These are phyloP conservation scores for Wallacemonas sp. DNA, from an alignment of 208 protist genomes.

Conservation along the genomic window DNA sequence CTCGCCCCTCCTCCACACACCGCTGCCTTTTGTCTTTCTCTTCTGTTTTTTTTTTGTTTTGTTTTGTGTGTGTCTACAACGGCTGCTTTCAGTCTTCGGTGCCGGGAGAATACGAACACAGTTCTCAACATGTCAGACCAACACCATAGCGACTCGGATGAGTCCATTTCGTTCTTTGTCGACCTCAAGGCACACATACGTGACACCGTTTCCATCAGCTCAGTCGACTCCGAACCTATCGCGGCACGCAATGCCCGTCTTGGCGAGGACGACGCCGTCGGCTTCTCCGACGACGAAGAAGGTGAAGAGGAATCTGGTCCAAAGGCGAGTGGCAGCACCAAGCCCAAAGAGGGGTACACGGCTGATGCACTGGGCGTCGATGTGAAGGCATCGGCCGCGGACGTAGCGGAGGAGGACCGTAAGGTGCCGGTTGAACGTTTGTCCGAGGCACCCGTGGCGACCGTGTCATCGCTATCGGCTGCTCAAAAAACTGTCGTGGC, in stretches of 20 bases:
- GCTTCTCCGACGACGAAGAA: constrained; percentile 25
- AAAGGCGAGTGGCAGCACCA: background rate
- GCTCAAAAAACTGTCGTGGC: constrained; percentile 40
- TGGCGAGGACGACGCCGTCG: constrained; percentile 11
- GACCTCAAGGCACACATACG: constrained; percentile 35
- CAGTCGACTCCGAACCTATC: constrained; percentile 79
- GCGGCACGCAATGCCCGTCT: constrained; percentile 13
- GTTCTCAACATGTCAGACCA: background rate
- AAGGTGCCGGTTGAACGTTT: constrained; percentile 42
- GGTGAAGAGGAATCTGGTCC: constrained; percentile 12
- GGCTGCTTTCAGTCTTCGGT: too few relatives aligned
- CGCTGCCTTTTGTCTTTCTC: background rate
- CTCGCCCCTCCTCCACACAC: background rate
- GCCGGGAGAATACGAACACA: too few relatives aligned
- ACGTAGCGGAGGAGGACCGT: constrained; percentile 1
- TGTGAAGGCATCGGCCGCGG: background rate
- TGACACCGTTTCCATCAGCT: constrained; percentile 74
- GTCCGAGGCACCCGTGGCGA: constrained; percentile 56
- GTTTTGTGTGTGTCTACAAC: background rate
- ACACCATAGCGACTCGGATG: constrained; percentile 4
- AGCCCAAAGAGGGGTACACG: background rate
- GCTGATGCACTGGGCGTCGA: background rate
- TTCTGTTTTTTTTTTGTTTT: background rate
- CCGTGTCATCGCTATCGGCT: constrained; percentile 32
- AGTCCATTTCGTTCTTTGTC: constrained; percentile 21